Conservation (phyloP, 2,329 filamentous ascomycete genomes). For the Colletotrichum sublineola region DNA sequence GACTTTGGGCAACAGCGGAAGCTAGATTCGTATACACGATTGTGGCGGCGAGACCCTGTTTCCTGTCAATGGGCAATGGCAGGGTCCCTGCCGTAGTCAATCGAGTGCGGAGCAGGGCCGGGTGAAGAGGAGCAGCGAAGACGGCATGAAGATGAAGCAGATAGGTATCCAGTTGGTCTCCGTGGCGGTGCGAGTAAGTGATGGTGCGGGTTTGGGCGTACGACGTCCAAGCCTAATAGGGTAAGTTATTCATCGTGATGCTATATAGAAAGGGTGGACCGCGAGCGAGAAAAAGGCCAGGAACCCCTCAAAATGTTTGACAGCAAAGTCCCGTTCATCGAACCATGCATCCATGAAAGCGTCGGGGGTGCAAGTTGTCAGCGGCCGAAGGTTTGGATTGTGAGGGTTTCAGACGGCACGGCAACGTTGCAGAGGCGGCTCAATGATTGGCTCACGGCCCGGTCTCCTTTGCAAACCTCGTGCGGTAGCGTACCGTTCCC, state of each 20-base stretch:
- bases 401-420: conserved; percentile 36
- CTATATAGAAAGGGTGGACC: neutral
- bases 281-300: neutral
- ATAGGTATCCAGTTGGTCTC: neutral
- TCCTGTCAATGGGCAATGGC: neutral
- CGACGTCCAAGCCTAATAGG: conserved; percentile 14
- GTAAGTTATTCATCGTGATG: neutral
- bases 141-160: neutral
- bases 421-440: conserved; percentile 11
- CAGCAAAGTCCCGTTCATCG: neutral
- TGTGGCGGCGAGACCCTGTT: neutral
- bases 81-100: too few relatives aligned
- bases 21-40: neutral
- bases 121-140: neutral
- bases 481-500: neutral
- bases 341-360: neutral
- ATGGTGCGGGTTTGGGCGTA: neutral
- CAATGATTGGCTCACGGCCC: conserved; percentile 22
- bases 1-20: conserved; percentile 8
- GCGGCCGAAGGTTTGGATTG: neutral
- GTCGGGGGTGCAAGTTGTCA: conserved; percentile 3
- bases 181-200: conserved; percentile 4
- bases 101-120: neutral
- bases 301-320: neutral
- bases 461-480: neutral